Base-by-base conservation (phyloP, 495 filamentous ascomycete species). In the Durotheca rogersii region DNA sequence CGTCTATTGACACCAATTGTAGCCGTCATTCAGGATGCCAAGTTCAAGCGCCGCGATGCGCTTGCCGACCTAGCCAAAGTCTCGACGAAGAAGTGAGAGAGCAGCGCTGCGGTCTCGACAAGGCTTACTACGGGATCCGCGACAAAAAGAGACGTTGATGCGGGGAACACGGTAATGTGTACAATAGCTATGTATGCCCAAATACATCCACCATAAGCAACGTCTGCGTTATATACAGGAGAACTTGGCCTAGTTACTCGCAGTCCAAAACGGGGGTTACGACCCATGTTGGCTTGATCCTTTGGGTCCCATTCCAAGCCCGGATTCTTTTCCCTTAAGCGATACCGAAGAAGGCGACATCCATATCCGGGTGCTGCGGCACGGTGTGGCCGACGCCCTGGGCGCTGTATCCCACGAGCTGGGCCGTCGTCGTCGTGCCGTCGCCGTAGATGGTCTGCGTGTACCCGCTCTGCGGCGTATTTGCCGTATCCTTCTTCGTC, bases 21-120 rank as follows among this genome's bases (percentile, higher is more conserved):
- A 85, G 83, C 76, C 34, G 83, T 86, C 23, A 82, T 87, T 40
- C 77, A 85, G 67, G 83, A 87, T 59, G 83, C 81, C 31, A 83
- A 81, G 67, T 87, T 80, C 78, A 87, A 87, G 75, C 83, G 83
- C 51, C 80, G 78, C 18, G 83, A 87, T 53, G 83, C 81, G 4
- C 67, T 87, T 17, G 78, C 76, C 27, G 83, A 81, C 56, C 70
- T 86, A n/a, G 79, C 75, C n/a, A 74, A 74, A 41, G 73, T 68
- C 1, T 80, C 72, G 2, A 52, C 53, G 31, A 76, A 79, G 63
- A 80, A 78, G 56, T 72, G 43, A 36, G 17, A 16, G 36, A 9
- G 9, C n/a, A n/a, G n/a, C n/a, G n/a, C n/a, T n/a, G n/a, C n/a
- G n/a, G n/a, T n/a, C n/a, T n/a, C n/a, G n/a, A n/a, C n/a, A n/a